Evolutionary conservation across 305 asterid genomes (phyloP).

Genomic region (Fraxinus floribunda): DNA sequence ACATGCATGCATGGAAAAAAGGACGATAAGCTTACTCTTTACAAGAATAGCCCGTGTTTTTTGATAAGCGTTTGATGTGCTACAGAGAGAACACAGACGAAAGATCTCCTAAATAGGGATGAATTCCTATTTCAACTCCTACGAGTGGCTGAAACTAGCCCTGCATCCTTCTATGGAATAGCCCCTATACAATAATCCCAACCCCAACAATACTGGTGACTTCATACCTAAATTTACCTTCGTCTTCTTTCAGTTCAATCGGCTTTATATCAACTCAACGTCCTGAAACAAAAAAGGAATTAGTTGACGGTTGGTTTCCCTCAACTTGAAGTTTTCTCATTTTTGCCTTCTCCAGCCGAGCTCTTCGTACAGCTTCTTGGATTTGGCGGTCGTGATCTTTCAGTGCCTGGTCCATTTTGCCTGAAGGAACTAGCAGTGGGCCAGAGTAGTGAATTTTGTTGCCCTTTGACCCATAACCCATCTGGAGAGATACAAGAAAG

Average conservation of each 20-base stretch:
- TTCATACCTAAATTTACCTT: conserved; percentile 24
- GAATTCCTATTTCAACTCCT: conserved; percentile 33
- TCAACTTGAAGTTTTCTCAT: conserved; percentile 58
- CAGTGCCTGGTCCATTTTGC: conserved; percentile 80
- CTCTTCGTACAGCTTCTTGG: conserved; percentile 85
- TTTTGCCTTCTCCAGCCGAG: conserved; percentile 78
- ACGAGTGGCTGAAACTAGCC: conserved; percentile 32
- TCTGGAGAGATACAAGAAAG: conserved; percentile 33
- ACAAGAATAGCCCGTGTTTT: conserved; percentile 21
- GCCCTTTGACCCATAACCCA: conserved; percentile 77
- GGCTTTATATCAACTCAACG: conserved; percentile 38
- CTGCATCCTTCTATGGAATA: conserved; percentile 22
- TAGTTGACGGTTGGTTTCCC: conserved; percentile 50
- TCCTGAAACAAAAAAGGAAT: conserved; percentile 65
- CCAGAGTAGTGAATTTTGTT: conserved; percentile 91
- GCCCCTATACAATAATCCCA: conserved; percentile 50
- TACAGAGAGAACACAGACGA: conserved; percentile 32
- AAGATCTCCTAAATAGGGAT: conserved; percentile 16
- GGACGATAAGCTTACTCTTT: conserved; percentile 15
- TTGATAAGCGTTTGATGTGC: conserved; percentile 20
- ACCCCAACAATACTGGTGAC: conserved; percentile 28
- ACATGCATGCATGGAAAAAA: background rate
- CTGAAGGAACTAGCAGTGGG: conserved; percentile 76
- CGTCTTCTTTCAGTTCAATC: conserved; percentile 16
- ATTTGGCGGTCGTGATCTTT: conserved; percentile 89